phyloP scores from a whole-genome alignment of 2,329 filamentous ascomycete species.

The Trichocomaceae sp. region DNA sequence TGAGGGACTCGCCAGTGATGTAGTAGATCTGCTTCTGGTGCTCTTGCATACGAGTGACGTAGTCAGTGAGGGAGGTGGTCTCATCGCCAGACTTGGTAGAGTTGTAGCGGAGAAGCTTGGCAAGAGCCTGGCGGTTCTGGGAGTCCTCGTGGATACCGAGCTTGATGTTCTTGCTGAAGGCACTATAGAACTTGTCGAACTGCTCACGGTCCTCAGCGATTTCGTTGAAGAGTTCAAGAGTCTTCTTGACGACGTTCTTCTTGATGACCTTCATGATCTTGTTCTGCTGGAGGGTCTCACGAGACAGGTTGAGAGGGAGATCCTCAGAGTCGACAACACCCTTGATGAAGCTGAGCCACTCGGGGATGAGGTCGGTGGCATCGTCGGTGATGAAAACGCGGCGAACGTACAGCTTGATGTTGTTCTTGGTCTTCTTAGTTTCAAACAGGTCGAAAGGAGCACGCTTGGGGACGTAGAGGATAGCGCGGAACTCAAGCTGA shows the following conservation, averaged over 20 bases:
- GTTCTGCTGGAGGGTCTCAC: conserved; percentile 99
- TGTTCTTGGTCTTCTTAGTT: conserved; percentile 99
- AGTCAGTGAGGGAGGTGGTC: conserved; percentile 89
- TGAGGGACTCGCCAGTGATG: conserved; percentile 99
- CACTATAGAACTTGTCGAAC: conserved; percentile 99
- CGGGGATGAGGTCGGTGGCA: conserved; percentile 95
- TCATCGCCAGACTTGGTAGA: conserved; percentile 99
- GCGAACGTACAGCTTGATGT: conserved; percentile 99
- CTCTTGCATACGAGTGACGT: conserved; percentile 98
- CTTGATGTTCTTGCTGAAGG: conserved; percentile 99
- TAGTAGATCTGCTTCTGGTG: conserved; percentile 99
- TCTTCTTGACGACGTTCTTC: conserved; percentile 99
- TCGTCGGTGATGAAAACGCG: conserved; percentile 99
- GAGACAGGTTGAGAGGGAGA: conserved; percentile 96
- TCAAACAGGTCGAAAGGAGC: conserved; percentile 99
- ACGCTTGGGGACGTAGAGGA: conserved; percentile 99
- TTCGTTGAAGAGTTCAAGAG: conserved; percentile 97
- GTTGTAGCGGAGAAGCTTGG: conserved; percentile 98
- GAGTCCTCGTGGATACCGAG: conserved; percentile 99
- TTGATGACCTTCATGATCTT: conserved; percentile 99
- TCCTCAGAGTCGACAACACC: conserved; percentile 99
- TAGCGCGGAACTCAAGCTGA: conserved; percentile 99
- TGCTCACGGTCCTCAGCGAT: conserved; percentile 99
- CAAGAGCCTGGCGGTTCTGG: conserved; percentile 86
- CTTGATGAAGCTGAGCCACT: conserved; percentile 99